Evolutionary conservation across 2,329 filamentous ascomycete species (phyloP), one percentile per base, ranked within the genome.

Genomic region (Parastagonospora nodorum): DNA sequence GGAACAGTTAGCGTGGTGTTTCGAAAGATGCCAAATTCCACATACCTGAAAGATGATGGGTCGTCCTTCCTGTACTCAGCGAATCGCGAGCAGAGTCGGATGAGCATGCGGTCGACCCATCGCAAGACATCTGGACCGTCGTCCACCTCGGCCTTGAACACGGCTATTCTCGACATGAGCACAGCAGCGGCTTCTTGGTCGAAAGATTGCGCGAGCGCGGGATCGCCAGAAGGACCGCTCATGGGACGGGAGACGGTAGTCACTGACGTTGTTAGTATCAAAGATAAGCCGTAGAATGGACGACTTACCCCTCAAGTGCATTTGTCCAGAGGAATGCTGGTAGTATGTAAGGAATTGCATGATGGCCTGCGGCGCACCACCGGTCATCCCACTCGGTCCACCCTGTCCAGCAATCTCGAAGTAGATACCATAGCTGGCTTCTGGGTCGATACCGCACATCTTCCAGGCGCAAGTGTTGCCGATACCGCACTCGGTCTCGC

Each of bases 381-480:
- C 90, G 68, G 93, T 90, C 74, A 95, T 89, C 57, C 90, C 86
- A 42, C 89, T 83, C 12, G 92, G 89, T 7, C 92, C 92, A 31
- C 91, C 92, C 76, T 97, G 94, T 64, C 89, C 91, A 40, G 94
- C 93, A 70, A 99, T 95, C 75, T 99, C 94, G 66, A 97, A 99
- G 77, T 97, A 99, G 57, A 99, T 84, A 54, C 92, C 94, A 67
- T 97, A 97, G 67, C 92, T 97, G 29, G 94, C 87, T 48, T 87
- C 88, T 9, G 94, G 94, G 66, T 97, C 92, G 61, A 99, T 97
- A 61, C 92, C 92, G 68, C 94, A 97, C 93, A 99, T 97, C 78
- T 99, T 99, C 94, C 94, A 99, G 2, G 92, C 93, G 75, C 93
- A 97, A 1, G 94, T 99, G 72, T 97, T 97, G 59, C 94, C 94